Conservation (phyloP, 768 basidiomycete genomes). For the Lentinula sp. region DNA sequence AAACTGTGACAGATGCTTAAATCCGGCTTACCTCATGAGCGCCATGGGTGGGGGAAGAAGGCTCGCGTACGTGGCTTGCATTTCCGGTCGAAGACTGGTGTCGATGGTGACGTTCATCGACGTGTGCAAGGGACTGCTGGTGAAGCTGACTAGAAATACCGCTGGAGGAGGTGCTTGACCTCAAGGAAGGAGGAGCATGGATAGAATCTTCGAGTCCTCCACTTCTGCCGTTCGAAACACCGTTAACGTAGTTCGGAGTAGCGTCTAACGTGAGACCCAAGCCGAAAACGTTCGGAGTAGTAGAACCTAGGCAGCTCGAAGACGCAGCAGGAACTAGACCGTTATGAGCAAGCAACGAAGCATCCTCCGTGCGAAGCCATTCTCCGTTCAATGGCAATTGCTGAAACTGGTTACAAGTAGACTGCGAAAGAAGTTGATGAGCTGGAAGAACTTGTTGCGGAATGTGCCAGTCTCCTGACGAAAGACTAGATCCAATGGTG, state of each 20-base stretch:
- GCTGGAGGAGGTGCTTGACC: not conserved
- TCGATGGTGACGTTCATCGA: not conserved
- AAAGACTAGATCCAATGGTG: not conserved
- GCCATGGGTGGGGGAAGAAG: conserved; percentile 5
- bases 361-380: conserved; percentile 13
- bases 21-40: conserved; percentile 43
- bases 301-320: not conserved
- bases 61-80: not conserved
- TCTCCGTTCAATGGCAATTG: conserved; percentile 5
- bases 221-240: not conserved
- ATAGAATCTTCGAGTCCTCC: conserved; percentile 6
- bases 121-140: not conserved
- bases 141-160: not conserved
- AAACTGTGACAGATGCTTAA: not conserved
- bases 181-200: conserved; percentile 1
- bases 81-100: conserved; percentile 2
- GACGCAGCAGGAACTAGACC: not conserved
- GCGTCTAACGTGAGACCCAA: conserved; percentile 5
- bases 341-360: not conserved
- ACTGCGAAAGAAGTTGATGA: not conserved
- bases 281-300: conserved; percentile 1
- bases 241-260: not conserved
- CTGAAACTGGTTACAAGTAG: conserved; percentile 2
- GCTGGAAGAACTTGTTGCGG: not conserved
- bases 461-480: conserved; percentile 4